Conservation (phyloP, 2,329 filamentous ascomycete genomes). For the Neocatenulostroma microsporum region DNA sequence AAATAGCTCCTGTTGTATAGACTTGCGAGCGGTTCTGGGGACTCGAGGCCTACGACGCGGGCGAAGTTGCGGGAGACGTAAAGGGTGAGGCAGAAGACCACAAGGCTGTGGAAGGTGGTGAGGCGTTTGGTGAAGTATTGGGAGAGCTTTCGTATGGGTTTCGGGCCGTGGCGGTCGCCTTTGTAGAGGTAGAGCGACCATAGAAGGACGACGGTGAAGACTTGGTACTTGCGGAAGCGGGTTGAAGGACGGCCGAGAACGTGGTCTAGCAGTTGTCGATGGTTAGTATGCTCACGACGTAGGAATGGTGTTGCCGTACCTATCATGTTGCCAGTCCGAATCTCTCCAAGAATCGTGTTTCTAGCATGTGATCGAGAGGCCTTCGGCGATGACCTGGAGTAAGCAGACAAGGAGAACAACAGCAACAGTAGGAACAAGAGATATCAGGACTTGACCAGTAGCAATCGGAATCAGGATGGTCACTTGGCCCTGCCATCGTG, state of each 20-base stretch:
- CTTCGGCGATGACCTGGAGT: neutral
- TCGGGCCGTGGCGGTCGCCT: conserved; percentile 82
- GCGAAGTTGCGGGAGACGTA: conserved; percentile 91
- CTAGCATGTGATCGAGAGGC: neutral
- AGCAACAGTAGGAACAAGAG: neutral
- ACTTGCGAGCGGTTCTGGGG: conserved; percentile 86
- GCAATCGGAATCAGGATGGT: neutral
- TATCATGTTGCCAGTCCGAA: conserved; percentile 1
- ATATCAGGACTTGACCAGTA: neutral
- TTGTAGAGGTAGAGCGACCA: conserved; percentile 80
- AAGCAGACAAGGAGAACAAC: neutral
- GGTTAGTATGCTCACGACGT: neutral
- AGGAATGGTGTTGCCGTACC: neutral
- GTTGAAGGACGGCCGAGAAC: conserved; percentile 83
- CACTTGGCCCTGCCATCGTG: neutral
- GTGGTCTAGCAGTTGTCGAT: conserved; percentile 57
- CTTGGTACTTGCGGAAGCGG: conserved; percentile 86
- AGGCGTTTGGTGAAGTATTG: conserved; percentile 60
- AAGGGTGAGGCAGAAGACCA: conserved; percentile 80
- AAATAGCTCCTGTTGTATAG: conserved; percentile 91
- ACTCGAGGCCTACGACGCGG: conserved; percentile 82
- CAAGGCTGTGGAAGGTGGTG: conserved; percentile 82
- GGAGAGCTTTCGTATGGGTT: conserved; percentile 63
- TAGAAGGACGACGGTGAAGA: conserved; percentile 81
- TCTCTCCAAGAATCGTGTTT: neutral